Conservation (phyloP, 495 filamentous ascomycete genomes). For the Gamarada debralockiae region DNA sequence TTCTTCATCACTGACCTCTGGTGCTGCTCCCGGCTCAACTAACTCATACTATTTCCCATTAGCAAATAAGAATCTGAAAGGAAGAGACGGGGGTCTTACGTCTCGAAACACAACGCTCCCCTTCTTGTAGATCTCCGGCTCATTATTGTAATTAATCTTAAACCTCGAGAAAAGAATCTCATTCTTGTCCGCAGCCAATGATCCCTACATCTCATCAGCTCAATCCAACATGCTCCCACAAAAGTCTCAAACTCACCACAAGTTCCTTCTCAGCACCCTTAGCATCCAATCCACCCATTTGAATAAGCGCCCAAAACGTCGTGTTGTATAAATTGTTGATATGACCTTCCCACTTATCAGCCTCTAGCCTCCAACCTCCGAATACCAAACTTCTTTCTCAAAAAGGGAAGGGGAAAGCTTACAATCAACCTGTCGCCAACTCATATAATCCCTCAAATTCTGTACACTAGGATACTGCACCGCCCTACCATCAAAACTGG, state of each 20-base stretch:
- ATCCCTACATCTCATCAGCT: conserved; percentile 51
- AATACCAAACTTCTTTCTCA: background rate
- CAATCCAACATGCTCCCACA: background rate
- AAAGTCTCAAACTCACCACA: conserved; percentile 47
- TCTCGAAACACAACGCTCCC: conserved; percentile 86
- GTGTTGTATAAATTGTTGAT: conserved; percentile 99
- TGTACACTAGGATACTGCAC: conserved; percentile 77
- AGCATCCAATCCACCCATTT: conserved; percentile 66
- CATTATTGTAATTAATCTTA: conserved; percentile 95
- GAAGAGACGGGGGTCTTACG: conserved; percentile 44
- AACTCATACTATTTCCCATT: conserved; percentile 44
- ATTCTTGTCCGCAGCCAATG: conserved; percentile 82
- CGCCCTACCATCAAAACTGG: conserved; percentile 88
- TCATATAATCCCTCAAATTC: conserved; percentile 90
- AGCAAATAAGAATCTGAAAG: conserved; percentile 1
- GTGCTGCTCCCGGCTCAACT: conserved; percentile 37
- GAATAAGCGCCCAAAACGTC: conserved; percentile 87
- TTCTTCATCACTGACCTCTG: conserved; percentile 18
- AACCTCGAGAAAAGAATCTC: conserved; percentile 91
- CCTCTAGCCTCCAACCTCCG: background rate
- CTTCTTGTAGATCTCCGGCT: conserved; percentile 87
- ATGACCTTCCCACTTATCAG: conserved; percentile 56
- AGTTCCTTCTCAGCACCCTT: conserved; percentile 77
- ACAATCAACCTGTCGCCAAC: conserved; percentile 97
- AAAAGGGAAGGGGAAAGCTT: conserved; percentile 26